Evolutionary conservation across 139 green algal genomes (phyloP).

Genomic region (Medakamo hakoo): DNA sequence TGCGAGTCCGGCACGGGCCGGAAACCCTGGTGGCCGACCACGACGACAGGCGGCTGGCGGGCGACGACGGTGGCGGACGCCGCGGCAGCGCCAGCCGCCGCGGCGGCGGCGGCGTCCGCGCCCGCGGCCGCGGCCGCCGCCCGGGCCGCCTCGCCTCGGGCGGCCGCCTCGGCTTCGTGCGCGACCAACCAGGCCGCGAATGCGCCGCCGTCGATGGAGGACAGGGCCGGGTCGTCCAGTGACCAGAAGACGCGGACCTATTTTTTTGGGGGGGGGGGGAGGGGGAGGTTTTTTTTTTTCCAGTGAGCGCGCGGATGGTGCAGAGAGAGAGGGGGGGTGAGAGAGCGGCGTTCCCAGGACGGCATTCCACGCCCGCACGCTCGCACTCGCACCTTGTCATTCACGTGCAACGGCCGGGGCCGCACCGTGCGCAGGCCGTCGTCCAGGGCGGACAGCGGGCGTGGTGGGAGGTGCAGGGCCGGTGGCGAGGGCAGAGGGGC

Average conservation of each 20-base stretch:
- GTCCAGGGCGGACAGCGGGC: neutral
- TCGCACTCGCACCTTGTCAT: constrained; percentile 1
- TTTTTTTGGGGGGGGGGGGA: too few relatives aligned
- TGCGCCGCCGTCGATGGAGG: constrained; percentile 2
- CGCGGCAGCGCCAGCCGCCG: too few relatives aligned
- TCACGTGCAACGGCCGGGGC: constrained; percentile 1
- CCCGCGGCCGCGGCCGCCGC: too few relatives aligned
- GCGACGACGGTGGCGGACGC: neutral
- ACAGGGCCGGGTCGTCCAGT: constrained; percentile 1
- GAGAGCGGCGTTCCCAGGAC: too few relatives aligned
- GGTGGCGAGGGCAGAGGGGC: too few relatives aligned
- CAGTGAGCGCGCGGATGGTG: neutral
- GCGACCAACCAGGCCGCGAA: neutral
- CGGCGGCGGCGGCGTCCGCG: neutral
- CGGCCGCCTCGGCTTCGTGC: neutral
- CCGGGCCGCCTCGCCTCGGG: too few relatives aligned
- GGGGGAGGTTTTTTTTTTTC: too few relatives aligned
- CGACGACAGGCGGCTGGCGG: neutral
- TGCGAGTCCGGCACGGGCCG: neutral
- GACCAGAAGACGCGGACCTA: constrained; percentile 2
- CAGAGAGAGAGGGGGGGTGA: neutral
- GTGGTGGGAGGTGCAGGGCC: too few relatives aligned
- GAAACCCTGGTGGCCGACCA: constrained; percentile 1
- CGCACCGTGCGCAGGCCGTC: constrained; percentile 2
- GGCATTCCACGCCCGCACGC: neutral